Evolutionary conservation across 2,329 filamentous ascomycete genomes (phyloP).

Genomic region (Aspergillus sp.): DNA sequence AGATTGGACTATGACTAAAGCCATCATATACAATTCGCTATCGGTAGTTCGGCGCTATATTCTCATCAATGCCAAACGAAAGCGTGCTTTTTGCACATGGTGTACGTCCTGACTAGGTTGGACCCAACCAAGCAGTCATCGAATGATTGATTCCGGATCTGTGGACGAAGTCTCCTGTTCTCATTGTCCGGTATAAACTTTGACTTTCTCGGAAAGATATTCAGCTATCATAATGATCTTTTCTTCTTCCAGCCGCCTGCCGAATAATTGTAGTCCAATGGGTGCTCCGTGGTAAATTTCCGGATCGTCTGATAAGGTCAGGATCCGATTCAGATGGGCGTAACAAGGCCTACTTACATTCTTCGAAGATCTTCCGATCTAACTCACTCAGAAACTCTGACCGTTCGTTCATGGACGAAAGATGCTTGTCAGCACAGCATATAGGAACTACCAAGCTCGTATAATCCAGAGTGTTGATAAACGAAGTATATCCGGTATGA

Average conservation of each 20-base stretch:
- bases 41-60: too few species aligned
- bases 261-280: background rate
- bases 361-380: background rate
- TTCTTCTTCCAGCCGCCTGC: background rate
- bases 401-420: conserved; percentile 12
- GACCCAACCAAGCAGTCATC: too few species aligned
- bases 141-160: too few species aligned
- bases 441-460: conserved; percentile 50
- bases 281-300: background rate
- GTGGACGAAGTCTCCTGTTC: too few species aligned
- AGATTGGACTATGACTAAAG: too few species aligned
- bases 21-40: too few species aligned
- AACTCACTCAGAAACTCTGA: background rate
- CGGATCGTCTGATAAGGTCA: background rate
- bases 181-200: too few species aligned
- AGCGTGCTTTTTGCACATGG: too few species aligned
- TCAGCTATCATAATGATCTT: conserved; percentile 10
- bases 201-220: background rate
- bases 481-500: conserved; percentile 29
- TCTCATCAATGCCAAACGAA: too few species aligned
- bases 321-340: conserved; percentile 25
- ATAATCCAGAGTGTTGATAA: conserved; percentile 44
- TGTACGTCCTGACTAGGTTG: too few species aligned
- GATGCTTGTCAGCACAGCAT: conserved; percentile 43
- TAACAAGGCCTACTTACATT: background rate